phyloP scores from a whole-genome alignment of 345 rosid species.

The rapeseed (Brassica napus) region DNA sequence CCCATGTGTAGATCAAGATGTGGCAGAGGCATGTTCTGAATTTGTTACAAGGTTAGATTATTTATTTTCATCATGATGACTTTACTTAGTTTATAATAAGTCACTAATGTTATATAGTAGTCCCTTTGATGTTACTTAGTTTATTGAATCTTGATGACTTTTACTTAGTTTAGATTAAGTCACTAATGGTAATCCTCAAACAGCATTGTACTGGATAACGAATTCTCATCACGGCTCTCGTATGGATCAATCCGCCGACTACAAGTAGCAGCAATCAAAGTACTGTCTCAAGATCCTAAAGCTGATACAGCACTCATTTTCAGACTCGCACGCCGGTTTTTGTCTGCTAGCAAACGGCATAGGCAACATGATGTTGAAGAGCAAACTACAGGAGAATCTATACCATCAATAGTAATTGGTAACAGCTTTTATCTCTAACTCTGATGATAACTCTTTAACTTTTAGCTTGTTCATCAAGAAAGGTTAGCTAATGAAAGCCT shows the following conservation, averaged over 20 bases:
- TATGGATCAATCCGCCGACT: slow-evolving; percentile 84
- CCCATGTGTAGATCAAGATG: slow-evolving; percentile 73
- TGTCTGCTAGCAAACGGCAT: slow-evolving; percentile 47
- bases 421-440: not conserved
- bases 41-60: slow-evolving; percentile 74
- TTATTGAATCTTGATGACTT: not conserved
- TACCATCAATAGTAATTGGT: not conserved
- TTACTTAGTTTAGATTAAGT: not conserved
- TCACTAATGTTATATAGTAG: not conserved
- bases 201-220: slow-evolving; percentile 82
- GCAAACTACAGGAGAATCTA: not conserved
- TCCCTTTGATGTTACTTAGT: not conserved
- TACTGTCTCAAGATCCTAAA: slow-evolving; percentile 66
- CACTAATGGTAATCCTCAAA: slow-evolving; percentile 35
- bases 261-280: slow-evolving; percentile 75
- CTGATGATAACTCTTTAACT: not conserved
- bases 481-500: not conserved
- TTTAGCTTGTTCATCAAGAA: not conserved
- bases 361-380: not conserved
- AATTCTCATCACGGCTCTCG: slow-evolving; percentile 90
- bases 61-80: not conserved
- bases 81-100: not conserved
- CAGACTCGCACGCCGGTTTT: slow-evolving; percentile 74
- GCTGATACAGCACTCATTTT: slow-evolving; percentile 62
- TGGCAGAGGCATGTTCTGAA: slow-evolving; percentile 79